Percentiles rank a stretch among this genome's conserved stretches.
Evolutionary conservation across 129 eudicot species (phyloP).

Genomic region (Ambrosia artemisiifolia): DNA sequence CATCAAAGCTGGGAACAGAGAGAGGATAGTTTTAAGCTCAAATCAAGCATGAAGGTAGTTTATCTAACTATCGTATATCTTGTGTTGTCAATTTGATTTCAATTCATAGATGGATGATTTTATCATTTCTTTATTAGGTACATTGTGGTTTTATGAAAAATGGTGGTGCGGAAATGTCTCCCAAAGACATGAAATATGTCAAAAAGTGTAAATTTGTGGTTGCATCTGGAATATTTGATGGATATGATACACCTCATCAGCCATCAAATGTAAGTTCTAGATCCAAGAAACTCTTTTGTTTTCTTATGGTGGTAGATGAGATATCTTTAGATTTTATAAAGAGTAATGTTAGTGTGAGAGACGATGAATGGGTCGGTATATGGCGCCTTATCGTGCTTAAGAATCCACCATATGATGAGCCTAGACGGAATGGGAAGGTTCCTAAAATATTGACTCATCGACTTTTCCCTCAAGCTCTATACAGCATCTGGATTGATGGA

Average conservation of each 20-base stretch:
- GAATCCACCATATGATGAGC: slow-evolving; percentile 96
- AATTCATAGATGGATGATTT: not conserved
- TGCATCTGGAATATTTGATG: slow-evolving; percentile 96
- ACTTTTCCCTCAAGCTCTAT: slow-evolving; percentile 81
- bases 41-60: slow-evolving; percentile 76
- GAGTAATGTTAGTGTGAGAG: slow-evolving; percentile 62
- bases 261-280: slow-evolving; percentile 81
- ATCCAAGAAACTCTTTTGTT: slow-evolving; percentile 78
- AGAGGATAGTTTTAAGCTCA: slow-evolving; percentile 81
- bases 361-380: slow-evolving; percentile 88
- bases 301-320: slow-evolving; percentile 95
- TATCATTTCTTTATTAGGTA: slow-evolving; percentile 43
- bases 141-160: slow-evolving; percentile 90
- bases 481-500: slow-evolving; percentile 98
- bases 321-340: slow-evolving; percentile 69
- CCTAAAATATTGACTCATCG: slow-evolving; percentile 93
- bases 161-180: slow-evolving; percentile 90
- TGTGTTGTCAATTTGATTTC: not conserved
- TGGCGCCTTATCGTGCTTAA: slow-evolving; percentile 88
- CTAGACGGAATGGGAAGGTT: slow-evolving; percentile 91
- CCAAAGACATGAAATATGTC: slow-evolving; percentile 62
- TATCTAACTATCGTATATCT: not conserved
- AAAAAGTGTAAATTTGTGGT: slow-evolving; percentile 85
- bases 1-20: slow-evolving; percentile 78
- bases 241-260: slow-evolving; percentile 91